Evolutionary conservation across 441 rosid genomes (phyloP).

Genomic region (Erysimum cheiri): DNA sequence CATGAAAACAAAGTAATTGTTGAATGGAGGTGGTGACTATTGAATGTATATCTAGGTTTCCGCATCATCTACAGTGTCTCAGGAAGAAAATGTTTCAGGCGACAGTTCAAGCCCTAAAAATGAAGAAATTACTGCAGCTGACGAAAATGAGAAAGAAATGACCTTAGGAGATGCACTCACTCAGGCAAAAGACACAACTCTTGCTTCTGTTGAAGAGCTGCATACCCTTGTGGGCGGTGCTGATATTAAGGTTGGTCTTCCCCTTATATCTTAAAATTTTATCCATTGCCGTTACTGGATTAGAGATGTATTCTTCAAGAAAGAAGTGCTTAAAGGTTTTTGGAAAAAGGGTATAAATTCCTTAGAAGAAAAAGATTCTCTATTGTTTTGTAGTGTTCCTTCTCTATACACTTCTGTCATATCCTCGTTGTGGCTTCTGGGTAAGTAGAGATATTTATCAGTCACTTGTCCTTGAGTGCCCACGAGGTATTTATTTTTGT

Average conservation of each 20-base stretch:
- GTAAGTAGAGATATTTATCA: slow-evolving; percentile 19
- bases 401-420: neutral
- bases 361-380: slow-evolving; percentile 2
- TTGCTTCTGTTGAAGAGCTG: slow-evolving; percentile 97
- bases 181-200: slow-evolving; percentile 73
- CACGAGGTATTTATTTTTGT: neutral
- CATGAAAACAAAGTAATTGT: slow-evolving; percentile 30
- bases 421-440: slow-evolving; percentile 30
- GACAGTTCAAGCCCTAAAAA: slow-evolving; percentile 55
- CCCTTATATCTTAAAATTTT: slow-evolving; percentile 13
- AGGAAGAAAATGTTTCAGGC: slow-evolving; percentile 59
- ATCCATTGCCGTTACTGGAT: neutral
- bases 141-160: slow-evolving; percentile 72
- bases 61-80: slow-evolving; percentile 57
- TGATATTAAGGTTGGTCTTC: slow-evolving; percentile 83
- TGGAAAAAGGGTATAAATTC: slow-evolving; percentile 11
- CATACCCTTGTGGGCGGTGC: slow-evolving; percentile 97
- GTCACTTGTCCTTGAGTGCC: slow-evolving; percentile 19
- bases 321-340: neutral
- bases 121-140: slow-evolving; percentile 61
- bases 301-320: slow-evolving; percentile 26
- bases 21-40: slow-evolving; percentile 37
- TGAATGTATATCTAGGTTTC: slow-evolving; percentile 64
- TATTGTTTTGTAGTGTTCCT: slow-evolving; percentile 17
- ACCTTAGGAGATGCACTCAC: slow-evolving; percentile 85